phyloP scores from a whole-genome alignment of 805 yeast genomes.

The Jamesozyma lodderae region DNA sequence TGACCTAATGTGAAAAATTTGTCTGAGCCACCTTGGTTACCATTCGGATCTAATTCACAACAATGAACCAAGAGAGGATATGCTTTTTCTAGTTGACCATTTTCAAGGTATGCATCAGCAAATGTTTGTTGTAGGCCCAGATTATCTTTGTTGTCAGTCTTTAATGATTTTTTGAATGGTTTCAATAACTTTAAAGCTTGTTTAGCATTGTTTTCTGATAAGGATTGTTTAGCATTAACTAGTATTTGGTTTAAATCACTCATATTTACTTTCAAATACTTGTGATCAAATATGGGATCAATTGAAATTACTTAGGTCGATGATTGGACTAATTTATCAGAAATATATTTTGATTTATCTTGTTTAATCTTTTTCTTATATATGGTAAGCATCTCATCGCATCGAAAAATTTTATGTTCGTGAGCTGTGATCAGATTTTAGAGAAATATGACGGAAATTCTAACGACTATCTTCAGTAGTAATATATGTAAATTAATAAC shows the following conservation, averaged over 20 bases:
- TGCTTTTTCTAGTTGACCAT: slow-evolving; percentile 71
- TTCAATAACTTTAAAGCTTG: slow-evolving; percentile 32
- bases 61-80: slow-evolving; percentile 51
- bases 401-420: not conserved
- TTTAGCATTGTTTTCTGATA: slow-evolving; percentile 22
- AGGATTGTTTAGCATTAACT: slow-evolving; percentile 18
- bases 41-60: slow-evolving; percentile 62
- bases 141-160: slow-evolving; percentile 25
- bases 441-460: no score
- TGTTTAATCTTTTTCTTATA: not conserved
- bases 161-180: slow-evolving; percentile 25
- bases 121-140: slow-evolving; percentile 44
- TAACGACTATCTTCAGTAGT: no score
- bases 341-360: no score
- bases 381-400: slow-evolving; percentile 2
- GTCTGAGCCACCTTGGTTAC: slow-evolving; percentile 53
- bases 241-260: slow-evolving; percentile 11
- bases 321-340: no score
- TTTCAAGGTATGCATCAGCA: slow-evolving; percentile 75
- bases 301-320: no score
- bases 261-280: no score
- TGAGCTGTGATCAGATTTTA: no score
- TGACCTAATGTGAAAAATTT: slow-evolving; percentile 89
- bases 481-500: no score
- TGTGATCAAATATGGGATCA: no score